Percentiles rank a stretch among this genome's conserved stretches.
Conservation (phyloP, 345 rosid genomes). For the Clausena lansium region DNA sequence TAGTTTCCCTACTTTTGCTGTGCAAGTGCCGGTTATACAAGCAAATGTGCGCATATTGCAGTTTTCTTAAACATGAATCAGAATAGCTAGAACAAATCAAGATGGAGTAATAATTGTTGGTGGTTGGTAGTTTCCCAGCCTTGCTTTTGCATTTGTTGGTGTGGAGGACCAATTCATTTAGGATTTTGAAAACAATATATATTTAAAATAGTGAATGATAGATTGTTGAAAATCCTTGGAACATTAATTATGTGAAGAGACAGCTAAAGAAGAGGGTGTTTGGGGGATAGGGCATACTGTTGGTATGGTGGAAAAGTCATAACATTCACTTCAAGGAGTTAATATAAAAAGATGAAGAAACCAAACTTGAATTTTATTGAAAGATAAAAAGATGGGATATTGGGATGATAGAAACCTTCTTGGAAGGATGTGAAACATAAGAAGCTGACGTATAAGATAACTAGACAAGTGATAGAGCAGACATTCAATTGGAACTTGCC, state of each 20-base stretch:
- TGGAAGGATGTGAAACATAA: background rate
- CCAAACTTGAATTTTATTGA: background rate
- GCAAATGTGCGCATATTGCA: background rate
- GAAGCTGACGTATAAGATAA: background rate
- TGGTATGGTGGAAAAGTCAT: background rate
- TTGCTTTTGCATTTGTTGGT: background rate
- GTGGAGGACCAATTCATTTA: background rate
- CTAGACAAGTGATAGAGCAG: background rate
- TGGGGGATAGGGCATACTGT: too few species aligned
- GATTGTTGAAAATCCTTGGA: conserved; percentile 3
- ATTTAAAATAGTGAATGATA: background rate
- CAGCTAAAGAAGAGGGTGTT: background rate
- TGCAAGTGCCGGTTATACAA: background rate
- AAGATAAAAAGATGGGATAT: background rate
- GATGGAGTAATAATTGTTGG: background rate
- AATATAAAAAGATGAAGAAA: background rate
- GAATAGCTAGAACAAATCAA: background rate
- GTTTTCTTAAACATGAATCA: background rate
- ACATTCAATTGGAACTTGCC: background rate
- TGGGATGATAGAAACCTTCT: background rate
- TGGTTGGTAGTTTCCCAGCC: background rate
- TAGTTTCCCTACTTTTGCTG: background rate
- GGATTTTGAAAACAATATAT: background rate
- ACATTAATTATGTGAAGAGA: background rate
- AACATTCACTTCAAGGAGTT: background rate